These are phyloP conservation scores for Oryza longistaminata DNA, from an alignment of 176 grass and related monocot genomes.

Conservation along the genomic window DNA sequence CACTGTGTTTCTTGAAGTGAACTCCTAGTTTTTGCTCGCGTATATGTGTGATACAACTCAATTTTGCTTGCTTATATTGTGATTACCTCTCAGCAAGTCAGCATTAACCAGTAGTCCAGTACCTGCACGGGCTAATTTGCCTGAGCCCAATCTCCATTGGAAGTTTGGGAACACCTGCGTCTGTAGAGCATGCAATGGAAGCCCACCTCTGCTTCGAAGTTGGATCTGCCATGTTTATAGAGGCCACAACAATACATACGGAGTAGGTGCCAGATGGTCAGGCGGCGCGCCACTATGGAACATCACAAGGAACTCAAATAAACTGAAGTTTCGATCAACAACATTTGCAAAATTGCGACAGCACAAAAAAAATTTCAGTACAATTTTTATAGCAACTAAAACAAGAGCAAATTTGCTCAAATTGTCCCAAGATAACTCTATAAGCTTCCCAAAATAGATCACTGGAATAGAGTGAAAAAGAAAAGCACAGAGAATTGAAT, in stretches of 20 bases:
- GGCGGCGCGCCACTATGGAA: neutral
- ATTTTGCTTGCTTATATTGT: neutral
- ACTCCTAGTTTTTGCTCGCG: neutral
- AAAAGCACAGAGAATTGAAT: conserved; percentile 7
- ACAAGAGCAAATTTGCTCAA: conserved; percentile 35
- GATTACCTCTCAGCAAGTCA: neutral
- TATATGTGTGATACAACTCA: neutral
- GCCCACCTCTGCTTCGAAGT: too few relatives aligned
- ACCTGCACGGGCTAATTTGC: neutral
- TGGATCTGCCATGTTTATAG: neutral
- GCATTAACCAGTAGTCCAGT: neutral
- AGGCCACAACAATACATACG: neutral
- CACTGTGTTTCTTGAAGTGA: neutral
- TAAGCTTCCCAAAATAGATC: conserved; percentile 13
- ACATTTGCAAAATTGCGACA: conserved; percentile 46
- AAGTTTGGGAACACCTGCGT: too few relatives aligned
- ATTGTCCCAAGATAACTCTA: conserved; percentile 45
- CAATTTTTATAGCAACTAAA: conserved; percentile 31
- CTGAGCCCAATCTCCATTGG: neutral
- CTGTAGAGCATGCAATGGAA: too few relatives aligned
- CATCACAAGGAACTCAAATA: conserved; percentile 7
- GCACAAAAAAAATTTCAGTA: conserved; percentile 35
- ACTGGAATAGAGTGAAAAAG: neutral
- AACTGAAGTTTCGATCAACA: conserved; percentile 5
- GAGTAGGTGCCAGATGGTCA: neutral